These are phyloP conservation scores for Talaromyces thailandensis DNA, from an alignment of 495 filamentous ascomycete genomes.

Conservation along the genomic window DNA sequence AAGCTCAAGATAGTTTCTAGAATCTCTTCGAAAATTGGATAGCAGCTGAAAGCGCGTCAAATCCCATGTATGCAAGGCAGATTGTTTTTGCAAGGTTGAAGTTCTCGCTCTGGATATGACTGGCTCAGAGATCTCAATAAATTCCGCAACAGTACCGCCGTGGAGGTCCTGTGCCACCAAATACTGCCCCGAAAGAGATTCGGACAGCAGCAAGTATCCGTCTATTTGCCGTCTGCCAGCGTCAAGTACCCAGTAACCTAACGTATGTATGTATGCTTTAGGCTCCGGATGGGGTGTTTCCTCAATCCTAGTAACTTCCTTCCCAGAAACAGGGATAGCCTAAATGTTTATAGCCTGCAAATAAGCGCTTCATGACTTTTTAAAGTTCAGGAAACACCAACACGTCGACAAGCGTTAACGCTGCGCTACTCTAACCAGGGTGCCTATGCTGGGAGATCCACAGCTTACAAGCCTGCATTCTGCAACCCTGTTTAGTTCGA, in stretches of 20 bases:
- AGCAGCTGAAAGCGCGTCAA: neutral
- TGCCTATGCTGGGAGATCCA: neutral
- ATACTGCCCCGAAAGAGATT: neutral
- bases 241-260: neutral
- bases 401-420: neutral
- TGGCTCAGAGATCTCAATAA: constrained; percentile 28
- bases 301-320: neutral
- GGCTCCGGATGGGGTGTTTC: neutral
- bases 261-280: neutral
- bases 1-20: neutral
- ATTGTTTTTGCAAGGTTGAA: neutral
- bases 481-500: neutral
- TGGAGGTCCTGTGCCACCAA: constrained; percentile 25
- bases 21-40: neutral
- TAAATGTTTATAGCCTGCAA: neutral
- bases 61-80: constrained; percentile 21
- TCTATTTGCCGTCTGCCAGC: neutral
- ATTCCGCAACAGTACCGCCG: constrained; percentile 20
- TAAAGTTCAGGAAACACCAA: neutral
- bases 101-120: constrained; percentile 19
- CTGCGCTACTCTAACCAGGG: neutral
- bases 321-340: neutral
- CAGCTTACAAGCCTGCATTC: neutral
- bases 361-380: constrained; percentile 2
- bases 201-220: neutral